A percentile compares a stretch with the other conserved stretches of the same genome.
These are phyloP conservation scores for Pestalotiopsis sp. DNA, from an alignment of 2,329 filamentous ascomycete genomes.

Conservation along the genomic window DNA sequence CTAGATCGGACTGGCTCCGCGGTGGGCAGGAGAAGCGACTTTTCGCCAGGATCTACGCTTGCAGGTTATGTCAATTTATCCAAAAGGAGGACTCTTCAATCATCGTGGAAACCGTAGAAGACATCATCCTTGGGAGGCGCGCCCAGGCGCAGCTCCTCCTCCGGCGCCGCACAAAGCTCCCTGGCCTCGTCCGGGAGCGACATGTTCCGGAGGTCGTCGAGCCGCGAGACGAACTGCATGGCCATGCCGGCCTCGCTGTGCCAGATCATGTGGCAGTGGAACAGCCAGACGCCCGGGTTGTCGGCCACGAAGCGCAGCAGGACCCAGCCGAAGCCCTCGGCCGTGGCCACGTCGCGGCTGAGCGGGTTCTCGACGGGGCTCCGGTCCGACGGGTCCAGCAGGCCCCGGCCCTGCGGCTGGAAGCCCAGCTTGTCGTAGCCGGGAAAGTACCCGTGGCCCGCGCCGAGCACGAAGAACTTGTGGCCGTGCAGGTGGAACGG, in stretches of 20 bases:
- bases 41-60: background rate
- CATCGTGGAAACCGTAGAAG: conserved; percentile 40
- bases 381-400: conserved; percentile 37
- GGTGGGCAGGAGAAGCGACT: too few relatives aligned
- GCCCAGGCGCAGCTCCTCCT: conserved; percentile 50
- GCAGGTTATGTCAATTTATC: background rate
- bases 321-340: conserved; percentile 53
- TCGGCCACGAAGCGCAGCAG: conserved; percentile 51
- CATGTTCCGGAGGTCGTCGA: conserved; percentile 46
- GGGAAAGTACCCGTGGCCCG: conserved; percentile 66
- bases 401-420: conserved; percentile 31
- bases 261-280: conserved; percentile 44
- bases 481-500: conserved; percentile 71
- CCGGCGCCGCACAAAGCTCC: conserved; percentile 44
- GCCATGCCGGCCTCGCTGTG: conserved; percentile 42
- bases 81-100: conserved; percentile 12
- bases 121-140: conserved; percentile 51
- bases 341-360: conserved; percentile 47
- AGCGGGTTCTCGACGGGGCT: conserved; percentile 42
- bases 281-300: conserved; percentile 49
- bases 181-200: conserved; percentile 46
- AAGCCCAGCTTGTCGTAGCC: conserved; percentile 43
- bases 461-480: conserved; percentile 56
- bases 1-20: too few relatives aligned
- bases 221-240: conserved; percentile 46